Evolutionary conservation across 2,329 filamentous ascomycete genomes (phyloP).

Genomic region (Neofusicoccum parvum): DNA sequence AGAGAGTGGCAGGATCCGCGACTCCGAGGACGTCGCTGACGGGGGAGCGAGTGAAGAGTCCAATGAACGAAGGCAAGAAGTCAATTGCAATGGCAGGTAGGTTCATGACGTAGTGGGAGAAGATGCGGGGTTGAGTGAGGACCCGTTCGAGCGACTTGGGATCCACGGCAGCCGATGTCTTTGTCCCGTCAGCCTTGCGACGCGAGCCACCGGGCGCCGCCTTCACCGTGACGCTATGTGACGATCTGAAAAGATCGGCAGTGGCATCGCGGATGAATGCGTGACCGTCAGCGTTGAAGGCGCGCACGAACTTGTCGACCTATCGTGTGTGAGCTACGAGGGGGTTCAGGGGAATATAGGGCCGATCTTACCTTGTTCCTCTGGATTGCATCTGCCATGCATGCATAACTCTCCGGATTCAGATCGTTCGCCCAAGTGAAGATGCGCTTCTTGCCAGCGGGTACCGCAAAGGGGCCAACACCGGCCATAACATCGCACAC

Average conservation of each 20-base stretch:
- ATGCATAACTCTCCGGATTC: constrained; percentile 83
- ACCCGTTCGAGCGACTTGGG: constrained; percentile 25
- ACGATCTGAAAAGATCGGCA: constrained; percentile 48
- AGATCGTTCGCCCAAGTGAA: constrained; percentile 98
- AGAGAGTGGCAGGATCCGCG: constrained; percentile 28
- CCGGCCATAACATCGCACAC: constrained; percentile 98
- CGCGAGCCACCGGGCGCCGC: constrained; percentile 14
- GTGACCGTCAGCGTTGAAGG: constrained; percentile 81
- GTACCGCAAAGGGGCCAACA: constrained; percentile 91
- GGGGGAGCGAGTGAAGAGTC: constrained; percentile 68
- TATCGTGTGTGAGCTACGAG: not conserved
- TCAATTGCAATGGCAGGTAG: constrained; percentile 86
- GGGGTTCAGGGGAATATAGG: not conserved
- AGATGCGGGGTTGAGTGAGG: constrained; percentile 65
- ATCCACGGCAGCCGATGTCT: constrained; percentile 38
- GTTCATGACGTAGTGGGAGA: constrained; percentile 98
- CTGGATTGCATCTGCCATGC: constrained; percentile 68
- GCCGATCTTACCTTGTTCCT: constrained; percentile 65
- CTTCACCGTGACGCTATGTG: constrained; percentile 13
- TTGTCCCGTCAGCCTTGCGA: constrained; percentile 1
- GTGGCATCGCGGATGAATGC: constrained; percentile 76
- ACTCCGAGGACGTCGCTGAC: constrained; percentile 1
- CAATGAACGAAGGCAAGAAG: constrained; percentile 77
- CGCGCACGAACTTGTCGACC: constrained; percentile 68
- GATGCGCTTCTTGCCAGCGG: constrained; percentile 83